Base-by-base conservation (phyloP, 2,329 filamentous ascomycete genomes). In the Fusarium sp. region DNA sequence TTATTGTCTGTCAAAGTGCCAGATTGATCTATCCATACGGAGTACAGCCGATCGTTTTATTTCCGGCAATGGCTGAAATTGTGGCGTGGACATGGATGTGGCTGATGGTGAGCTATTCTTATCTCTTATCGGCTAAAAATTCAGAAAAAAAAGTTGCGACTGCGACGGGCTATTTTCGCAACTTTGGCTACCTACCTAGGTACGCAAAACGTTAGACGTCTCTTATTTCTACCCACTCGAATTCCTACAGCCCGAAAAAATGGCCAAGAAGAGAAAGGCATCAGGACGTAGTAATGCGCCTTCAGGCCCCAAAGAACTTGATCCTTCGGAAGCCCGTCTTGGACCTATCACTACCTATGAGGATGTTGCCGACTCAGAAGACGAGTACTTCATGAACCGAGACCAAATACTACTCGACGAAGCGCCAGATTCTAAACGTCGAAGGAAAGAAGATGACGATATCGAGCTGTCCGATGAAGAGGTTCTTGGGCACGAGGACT, bases 331-430 rank as follows among this genome's bases (percentile, higher is more conserved):
- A 71, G 89, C 91, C 39, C 90, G 90, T 58, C 87, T 95, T 22
- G 87, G 86, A 30, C 85, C 85, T 28, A 85, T 91, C 76, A 86
- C 82, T 51, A 91, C 89, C 6, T 95, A 89, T 81, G 91, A 95
- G 82, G 94, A 97, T 82, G 92, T 99, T 76, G 94, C 95, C 73
- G 92, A 98, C 81, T 97, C 95, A 3, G 94, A 97, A 81, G 96
- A 99, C 81, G 94, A 97, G 80, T 97, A 97, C 81, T 94, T 95
- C 78, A 86, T 95, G 67, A 92, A 95, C 72, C 90, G 93, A 73
- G 96, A 99, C 82, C 92, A 93, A 79, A 91, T 99, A 71, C 83
- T 95, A 78, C 87, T 99, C 41, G 94, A 97, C 35, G 94, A 97
- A 74, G 92, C 88, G 38, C 93, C 92, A 20, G 89, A 90, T 42